A percentile compares a stretch with the other conserved stretches of the same genome.
Conservation (phyloP, 1,139 yeast genomes). For the Geotrichum australiense region DNA sequence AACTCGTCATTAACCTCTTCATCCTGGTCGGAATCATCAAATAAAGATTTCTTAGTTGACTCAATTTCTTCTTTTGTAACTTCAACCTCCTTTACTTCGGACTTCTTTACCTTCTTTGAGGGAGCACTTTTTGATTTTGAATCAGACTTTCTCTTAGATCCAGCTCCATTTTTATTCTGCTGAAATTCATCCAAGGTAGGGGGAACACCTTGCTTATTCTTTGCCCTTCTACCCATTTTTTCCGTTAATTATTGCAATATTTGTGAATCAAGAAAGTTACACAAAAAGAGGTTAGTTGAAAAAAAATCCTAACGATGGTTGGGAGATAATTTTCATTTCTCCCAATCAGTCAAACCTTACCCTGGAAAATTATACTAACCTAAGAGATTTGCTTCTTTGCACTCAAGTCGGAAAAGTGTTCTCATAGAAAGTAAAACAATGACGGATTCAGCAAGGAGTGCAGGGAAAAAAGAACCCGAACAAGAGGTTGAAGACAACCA, state of each 20-base stretch:
- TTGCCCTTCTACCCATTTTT: slow-evolving; percentile 84
- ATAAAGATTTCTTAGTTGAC: slow-evolving; percentile 68
- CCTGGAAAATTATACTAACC: slow-evolving; percentile 6
- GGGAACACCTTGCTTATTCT: slow-evolving; percentile 85
- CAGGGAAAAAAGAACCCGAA: not conserved
- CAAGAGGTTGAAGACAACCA: not conserved
- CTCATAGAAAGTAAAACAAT: not conserved
- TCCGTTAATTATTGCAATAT: not conserved
- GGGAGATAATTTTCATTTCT: slow-evolving; percentile 1
- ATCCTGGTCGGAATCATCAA: slow-evolving; percentile 60
- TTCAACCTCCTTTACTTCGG: slow-evolving; percentile 29
- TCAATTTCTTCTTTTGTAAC: slow-evolving; percentile 58
- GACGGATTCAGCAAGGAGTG: not conserved
- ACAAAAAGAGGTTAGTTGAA: not conserved
- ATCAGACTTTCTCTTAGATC: slow-evolving; percentile 27
- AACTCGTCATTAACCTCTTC: slow-evolving; percentile 18
- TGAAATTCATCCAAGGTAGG: slow-evolving; percentile 80
- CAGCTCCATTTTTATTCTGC: slow-evolving; percentile 40
- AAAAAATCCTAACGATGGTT: not conserved
- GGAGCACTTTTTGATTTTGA: slow-evolving; percentile 29
- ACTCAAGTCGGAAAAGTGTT: not conserved
- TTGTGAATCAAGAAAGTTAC: not conserved
- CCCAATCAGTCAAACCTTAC: slow-evolving; percentile 6
- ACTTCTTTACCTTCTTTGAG: slow-evolving; percentile 32
- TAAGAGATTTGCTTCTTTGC: not conserved